A percentile compares a stretch with the other conserved stretches of the same genome.
Evolutionary conservation across 371 early-diverging fungal species (phyloP).

Genomic region (Mucor mucedo): DNA sequence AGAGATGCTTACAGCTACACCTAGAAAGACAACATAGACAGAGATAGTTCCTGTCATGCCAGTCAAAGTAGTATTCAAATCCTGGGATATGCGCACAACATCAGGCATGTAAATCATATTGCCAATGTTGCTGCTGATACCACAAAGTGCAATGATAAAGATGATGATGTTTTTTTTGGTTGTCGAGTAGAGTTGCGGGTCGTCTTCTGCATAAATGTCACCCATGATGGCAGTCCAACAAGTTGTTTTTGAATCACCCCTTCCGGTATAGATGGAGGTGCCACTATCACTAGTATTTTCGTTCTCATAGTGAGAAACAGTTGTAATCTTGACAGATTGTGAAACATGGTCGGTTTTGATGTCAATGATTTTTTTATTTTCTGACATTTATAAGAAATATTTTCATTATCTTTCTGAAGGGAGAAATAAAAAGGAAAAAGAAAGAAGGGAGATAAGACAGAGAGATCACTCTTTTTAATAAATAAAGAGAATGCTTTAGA

Average conservation of each 20-base stretch:
- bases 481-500: no score
- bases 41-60: slow-evolving; percentile 41
- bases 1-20: slow-evolving; percentile 26
- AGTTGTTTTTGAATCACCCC: not conserved
- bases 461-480: no score
- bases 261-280: not conserved
- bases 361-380: not conserved
- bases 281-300: not conserved
- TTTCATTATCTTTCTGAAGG: no score
- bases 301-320: not conserved
- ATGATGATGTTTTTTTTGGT: slow-evolving; percentile 39
- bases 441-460: no score
- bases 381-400: no score
- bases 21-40: slow-evolving; percentile 36
- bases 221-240: not conserved
- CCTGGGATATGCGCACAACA: slow-evolving; percentile 32
- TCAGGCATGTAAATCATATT: slow-evolving; percentile 51
- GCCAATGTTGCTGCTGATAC: slow-evolving; percentile 37
- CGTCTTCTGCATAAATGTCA: slow-evolving; percentile 24
- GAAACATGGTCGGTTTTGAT: not conserved
- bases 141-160: slow-evolving; percentile 22
- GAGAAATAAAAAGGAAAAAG: no score
- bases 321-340: not conserved
- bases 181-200: slow-evolving; percentile 39
- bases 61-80: slow-evolving; percentile 29